Evolutionary conservation across 805 yeast genomes (phyloP).

Genomic region (Lipomyces starkeyi): DNA sequence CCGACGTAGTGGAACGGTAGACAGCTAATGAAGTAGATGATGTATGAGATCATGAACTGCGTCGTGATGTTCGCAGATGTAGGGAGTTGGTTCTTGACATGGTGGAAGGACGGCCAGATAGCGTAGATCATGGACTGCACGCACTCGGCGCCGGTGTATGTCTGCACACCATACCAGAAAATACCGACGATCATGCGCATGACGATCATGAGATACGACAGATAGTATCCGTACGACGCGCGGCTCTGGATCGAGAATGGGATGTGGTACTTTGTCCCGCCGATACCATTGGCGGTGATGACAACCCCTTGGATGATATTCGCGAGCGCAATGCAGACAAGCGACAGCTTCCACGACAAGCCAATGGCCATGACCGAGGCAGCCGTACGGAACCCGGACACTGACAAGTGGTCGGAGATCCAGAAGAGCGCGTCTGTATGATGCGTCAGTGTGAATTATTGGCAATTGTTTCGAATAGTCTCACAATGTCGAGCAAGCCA

Average conservation of each 20-base stretch:
- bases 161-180: constrained; percentile 56
- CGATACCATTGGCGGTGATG: constrained; percentile 54
- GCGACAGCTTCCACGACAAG: constrained; percentile 51
- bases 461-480: neutral
- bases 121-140: constrained; percentile 73
- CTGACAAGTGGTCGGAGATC: constrained; percentile 43
- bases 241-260: constrained; percentile 56
- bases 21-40: constrained; percentile 80
- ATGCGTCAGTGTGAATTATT: neutral
- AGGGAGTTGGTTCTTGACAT: constrained; percentile 51
- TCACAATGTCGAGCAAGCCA: constrained; percentile 54
- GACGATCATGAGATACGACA: constrained; percentile 52
- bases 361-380: constrained; percentile 54
- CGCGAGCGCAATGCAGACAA: constrained; percentile 55
- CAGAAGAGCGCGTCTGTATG: constrained; percentile 39
- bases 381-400: constrained; percentile 54
- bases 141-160: constrained; percentile 57
- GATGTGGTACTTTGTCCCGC: constrained; percentile 57
- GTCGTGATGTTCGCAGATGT: constrained; percentile 32
- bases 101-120: constrained; percentile 60
- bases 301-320: constrained; percentile 50
- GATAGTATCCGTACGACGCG: constrained; percentile 55
- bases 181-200: constrained; percentile 66
- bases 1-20: constrained; percentile 82
- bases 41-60: constrained; percentile 74